Evolutionary conservation across 2,329 filamentous ascomycete genomes (phyloP).

Genomic region (Sarocladium strictum): DNA sequence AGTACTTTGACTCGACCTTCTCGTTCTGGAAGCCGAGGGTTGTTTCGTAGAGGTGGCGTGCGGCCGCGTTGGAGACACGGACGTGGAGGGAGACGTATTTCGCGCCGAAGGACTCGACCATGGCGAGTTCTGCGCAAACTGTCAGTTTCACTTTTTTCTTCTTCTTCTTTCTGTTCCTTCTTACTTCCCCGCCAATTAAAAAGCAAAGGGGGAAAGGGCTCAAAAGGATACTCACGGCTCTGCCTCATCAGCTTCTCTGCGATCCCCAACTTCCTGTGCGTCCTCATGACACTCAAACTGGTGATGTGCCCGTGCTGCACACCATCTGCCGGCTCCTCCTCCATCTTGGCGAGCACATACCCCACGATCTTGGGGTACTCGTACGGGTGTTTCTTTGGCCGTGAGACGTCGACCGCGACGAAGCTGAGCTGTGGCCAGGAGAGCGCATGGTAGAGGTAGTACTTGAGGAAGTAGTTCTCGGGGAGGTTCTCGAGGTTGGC

Average conservation of each 20-base stretch:
- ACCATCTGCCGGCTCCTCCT: slow-evolving; percentile 90
- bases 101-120: slow-evolving; percentile 91
- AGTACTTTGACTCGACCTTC: slow-evolving; percentile 84
- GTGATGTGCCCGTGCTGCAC: slow-evolving; percentile 95
- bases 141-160: no score
- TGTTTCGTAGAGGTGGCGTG: slow-evolving; percentile 85
- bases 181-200: no score
- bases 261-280: slow-evolving; percentile 82
- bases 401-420: slow-evolving; percentile 87
- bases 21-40: slow-evolving; percentile 86
- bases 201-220: not conserved
- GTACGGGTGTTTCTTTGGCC: slow-evolving; percentile 69
- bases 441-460: slow-evolving; percentile 98
- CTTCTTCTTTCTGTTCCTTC: not conserved
- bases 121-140: slow-evolving; percentile 89
- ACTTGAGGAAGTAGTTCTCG: slow-evolving; percentile 99
- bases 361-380: slow-evolving; percentile 97
- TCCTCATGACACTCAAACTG: slow-evolving; percentile 90
- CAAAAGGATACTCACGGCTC: slow-evolving; percentile 60
- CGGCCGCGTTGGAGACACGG: slow-evolving; percentile 86
- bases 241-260: slow-evolving; percentile 98
- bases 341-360: slow-evolving; percentile 99
- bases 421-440: slow-evolving; percentile 97
- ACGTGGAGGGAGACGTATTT: slow-evolving; percentile 95
- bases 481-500: slow-evolving; percentile 98